Evolutionary conservation across 1,284 basidiomycete species (phyloP), one percentile per base, ranked within the genome.

Genomic region (Cryptococcus neoformans): DNA sequence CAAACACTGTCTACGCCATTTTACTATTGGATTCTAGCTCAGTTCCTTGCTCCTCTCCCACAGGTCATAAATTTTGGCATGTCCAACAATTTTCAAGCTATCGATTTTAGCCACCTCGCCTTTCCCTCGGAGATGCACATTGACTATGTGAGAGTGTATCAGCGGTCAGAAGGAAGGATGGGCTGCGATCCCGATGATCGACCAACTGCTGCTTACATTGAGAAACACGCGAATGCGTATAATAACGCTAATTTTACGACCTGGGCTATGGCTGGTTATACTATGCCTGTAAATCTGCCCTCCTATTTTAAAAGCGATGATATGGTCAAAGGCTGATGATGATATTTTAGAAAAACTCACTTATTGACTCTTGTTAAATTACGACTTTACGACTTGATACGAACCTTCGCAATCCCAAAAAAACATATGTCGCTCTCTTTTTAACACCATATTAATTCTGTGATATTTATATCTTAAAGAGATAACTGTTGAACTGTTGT

Each of bases 71-170:
- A 89, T 68, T 92, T 94, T 66, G 75, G 74, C 53, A 71, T 74
- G 64, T 76, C 74, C 8, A 70, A 73, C 57, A 69, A 69, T 49
- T 77, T 76, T 65, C 68, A 73, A 58, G 55, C 63, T 3, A 84
- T 90, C 48, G 84, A 92, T 73, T 80, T 87, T 50, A 73, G 81
- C 0, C 78, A 87, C 53, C 79, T 92, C 44, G 76, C 70, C 2
- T 92, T 89, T 78, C 90, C 90, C 0, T 81, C 81, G 1, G 81
- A 78, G 7, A 87, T 93, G 87, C 78, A 79, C 35, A 78, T 95
- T 54, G 91, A 96, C 69, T 95, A 86, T 76, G 83, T 94, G 45
- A 83, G 92, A 6, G 86, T 94, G 3, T 92, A 92, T 70, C 89
- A 84, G 12, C 81, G 83, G 58, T 75, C 83, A 54, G 71, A 81